These are phyloP conservation scores for Emericellopsis atlantica DNA, from an alignment of 2,329 filamentous ascomycete species.

Conservation along the genomic window DNA sequence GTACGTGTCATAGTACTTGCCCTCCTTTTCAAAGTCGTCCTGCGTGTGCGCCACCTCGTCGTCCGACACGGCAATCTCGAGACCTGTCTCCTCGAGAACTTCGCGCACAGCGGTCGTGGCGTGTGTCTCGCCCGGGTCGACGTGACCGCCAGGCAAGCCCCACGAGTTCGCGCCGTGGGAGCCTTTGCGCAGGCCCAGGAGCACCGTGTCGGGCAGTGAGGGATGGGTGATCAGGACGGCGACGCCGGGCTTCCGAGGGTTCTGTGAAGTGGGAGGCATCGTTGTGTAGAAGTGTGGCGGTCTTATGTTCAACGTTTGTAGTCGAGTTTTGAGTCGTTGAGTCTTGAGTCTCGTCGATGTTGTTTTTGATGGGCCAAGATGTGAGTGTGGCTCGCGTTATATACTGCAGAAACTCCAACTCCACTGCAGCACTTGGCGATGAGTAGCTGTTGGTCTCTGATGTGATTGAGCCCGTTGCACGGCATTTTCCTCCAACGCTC, in stretches of 20 bases:
- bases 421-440: no score
- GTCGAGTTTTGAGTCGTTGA: no score
- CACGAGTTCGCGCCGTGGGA: slow-evolving; percentile 41
- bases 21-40: slow-evolving; percentile 44
- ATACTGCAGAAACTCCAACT: no score
- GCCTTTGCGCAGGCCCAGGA: slow-evolving; percentile 33
- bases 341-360: no score
- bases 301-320: no score
- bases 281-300: not conserved
- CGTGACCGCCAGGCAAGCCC: slow-evolving; percentile 63
- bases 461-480: no score
- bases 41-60: slow-evolving; percentile 52
- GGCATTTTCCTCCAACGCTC: no score
- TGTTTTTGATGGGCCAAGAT: no score
- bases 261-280: slow-evolving; percentile 5
- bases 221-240: slow-evolving; percentile 24
- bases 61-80: slow-evolving; percentile 34
- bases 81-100: slow-evolving; percentile 56
- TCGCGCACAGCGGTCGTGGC: slow-evolving; percentile 50
- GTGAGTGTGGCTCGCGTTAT: no score
- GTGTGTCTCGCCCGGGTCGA: slow-evolving; percentile 52
- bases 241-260: slow-evolving; percentile 31
- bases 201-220: slow-evolving; percentile 13
- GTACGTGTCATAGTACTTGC: slow-evolving; percentile 64
- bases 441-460: no score